These are phyloP conservation scores for Ilex aquifolium DNA, from an alignment of 257 asterid species.

Conservation along the genomic window DNA sequence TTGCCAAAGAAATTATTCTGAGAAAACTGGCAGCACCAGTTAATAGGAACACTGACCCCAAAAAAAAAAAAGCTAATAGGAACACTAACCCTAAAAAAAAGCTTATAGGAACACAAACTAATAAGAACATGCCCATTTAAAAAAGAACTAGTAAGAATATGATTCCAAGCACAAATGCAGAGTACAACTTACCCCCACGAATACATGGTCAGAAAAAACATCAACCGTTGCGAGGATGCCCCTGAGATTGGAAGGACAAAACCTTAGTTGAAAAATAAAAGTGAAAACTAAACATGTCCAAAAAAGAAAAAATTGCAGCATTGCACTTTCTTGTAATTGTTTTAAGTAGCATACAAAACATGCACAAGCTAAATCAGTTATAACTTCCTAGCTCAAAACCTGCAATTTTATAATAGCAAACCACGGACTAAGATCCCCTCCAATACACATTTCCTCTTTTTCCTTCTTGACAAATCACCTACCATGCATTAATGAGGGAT, in stretches of 20 bases:
- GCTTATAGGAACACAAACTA: too few relatives aligned
- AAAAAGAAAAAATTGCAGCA: not conserved
- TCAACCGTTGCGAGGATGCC: conserved; percentile 97
- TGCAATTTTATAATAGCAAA: not conserved
- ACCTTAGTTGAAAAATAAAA: not conserved
- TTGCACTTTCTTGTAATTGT: not conserved
- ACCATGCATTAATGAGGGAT: too few relatives aligned
- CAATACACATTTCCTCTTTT: too few relatives aligned
- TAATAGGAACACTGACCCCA: too few relatives aligned
- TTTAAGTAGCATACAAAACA: not conserved
- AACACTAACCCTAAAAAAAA: too few relatives aligned
- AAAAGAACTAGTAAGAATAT: too few relatives aligned
- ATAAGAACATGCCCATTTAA: too few relatives aligned
- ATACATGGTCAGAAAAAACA: conserved; percentile 71
- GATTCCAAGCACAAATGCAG: not conserved
- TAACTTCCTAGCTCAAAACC: not conserved
- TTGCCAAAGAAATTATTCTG: too few relatives aligned
- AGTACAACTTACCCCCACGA: conserved; percentile 82
- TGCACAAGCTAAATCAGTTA: not conserved
- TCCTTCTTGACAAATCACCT: too few relatives aligned
- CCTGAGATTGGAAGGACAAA: conserved; percentile 31
- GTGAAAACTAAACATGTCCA: not conserved
- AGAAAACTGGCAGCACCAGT: too few relatives aligned
- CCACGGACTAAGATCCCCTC: not conserved
- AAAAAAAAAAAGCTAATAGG: too few relatives aligned